Percentiles rank a stretch among this genome's conserved stretches.
These are phyloP conservation scores for Suhomyces terraborum DNA, from an alignment of 1,139 yeast species.

Conservation along the genomic window DNA sequence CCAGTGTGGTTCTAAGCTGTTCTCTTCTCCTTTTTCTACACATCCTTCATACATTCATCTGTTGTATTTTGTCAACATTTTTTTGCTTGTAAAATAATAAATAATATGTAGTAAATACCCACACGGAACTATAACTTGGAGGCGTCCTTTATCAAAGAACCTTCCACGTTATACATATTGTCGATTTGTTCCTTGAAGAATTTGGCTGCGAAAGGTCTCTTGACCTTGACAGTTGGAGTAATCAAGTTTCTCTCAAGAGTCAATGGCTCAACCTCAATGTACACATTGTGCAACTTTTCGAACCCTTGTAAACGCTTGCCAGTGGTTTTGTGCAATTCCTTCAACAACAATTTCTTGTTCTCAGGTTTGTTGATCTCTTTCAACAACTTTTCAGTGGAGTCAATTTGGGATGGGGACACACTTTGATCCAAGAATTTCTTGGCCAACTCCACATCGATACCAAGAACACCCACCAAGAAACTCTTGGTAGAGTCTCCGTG, in stretches of 20 bases:
- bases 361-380: slow-evolving; percentile 18
- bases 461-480: slow-evolving; percentile 25
- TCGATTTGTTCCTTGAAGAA: slow-evolving; percentile 23
- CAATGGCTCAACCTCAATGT: slow-evolving; percentile 30
- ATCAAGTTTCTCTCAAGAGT: slow-evolving; percentile 25
- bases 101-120: background rate
- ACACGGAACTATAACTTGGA: slow-evolving; percentile 18
- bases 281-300: slow-evolving; percentile 27
- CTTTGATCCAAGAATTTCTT: slow-evolving; percentile 20
- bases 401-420: slow-evolving; percentile 19
- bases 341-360: slow-evolving; percentile 15
- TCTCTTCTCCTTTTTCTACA: too few relatives aligned
- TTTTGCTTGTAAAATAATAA: too few relatives aligned
- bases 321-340: slow-evolving; percentile 15
- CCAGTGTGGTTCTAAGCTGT: too few relatives aligned
- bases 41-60: too few relatives aligned
- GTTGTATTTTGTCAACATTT: too few relatives aligned
- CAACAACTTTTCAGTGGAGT: slow-evolving; percentile 20
- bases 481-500: slow-evolving; percentile 28
- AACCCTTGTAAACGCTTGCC: slow-evolving; percentile 23
- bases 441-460: slow-evolving; percentile 24
- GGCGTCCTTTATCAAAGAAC: slow-evolving; percentile 19
- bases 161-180: slow-evolving; percentile 25
- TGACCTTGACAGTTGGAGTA: slow-evolving; percentile 31
- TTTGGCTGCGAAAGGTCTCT: slow-evolving; percentile 28